Percentiles rank a stretch among this genome's conserved stretches.
These are phyloP conservation scores for Stagonosporopsis tanaceti DNA, from an alignment of 2,329 filamentous ascomycete genomes.

Conservation along the genomic window DNA sequence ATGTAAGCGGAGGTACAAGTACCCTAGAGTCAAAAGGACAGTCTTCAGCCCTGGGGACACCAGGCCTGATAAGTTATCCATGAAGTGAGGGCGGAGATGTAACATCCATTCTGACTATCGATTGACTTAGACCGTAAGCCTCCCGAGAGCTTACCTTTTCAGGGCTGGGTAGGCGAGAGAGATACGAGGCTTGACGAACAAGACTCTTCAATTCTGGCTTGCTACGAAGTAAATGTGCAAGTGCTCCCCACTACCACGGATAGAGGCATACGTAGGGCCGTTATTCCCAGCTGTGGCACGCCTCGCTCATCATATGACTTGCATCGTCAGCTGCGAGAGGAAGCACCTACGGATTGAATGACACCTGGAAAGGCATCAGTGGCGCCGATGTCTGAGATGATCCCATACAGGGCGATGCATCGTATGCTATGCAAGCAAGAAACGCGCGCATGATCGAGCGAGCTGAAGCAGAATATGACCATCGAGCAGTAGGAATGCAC, in stretches of 20 bases:
- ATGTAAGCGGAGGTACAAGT: constrained; percentile 1
- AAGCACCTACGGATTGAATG: neutral
- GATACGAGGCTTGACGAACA: constrained; percentile 9
- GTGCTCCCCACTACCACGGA: neutral
- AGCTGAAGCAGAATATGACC: constrained; percentile 2
- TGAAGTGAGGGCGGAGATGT: constrained; percentile 6
- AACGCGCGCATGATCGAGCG: constrained; percentile 9
- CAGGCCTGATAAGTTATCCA: constrained; percentile 4
- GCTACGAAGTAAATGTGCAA: neutral
- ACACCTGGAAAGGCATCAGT: neutral
- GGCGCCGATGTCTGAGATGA: neutral
- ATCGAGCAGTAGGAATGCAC: neutral
- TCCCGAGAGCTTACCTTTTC: constrained; percentile 12
- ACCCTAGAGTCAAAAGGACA: neutral
- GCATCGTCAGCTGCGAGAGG: constrained; percentile 1
- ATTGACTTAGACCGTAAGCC: constrained; percentile 6
- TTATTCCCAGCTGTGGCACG: neutral
- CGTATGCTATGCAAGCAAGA: constrained; percentile 2
- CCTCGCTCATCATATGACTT: neutral
- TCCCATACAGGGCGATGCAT: neutral
- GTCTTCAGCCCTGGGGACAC: neutral
- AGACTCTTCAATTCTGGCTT: neutral
- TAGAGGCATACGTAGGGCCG: neutral
- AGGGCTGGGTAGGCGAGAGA: constrained; percentile 9
- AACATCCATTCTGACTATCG: constrained; percentile 1